A percentile compares a stretch with the other conserved stretches of the same genome.
Conservation (phyloP, 148 eudicot genomes). For the Persicaria maculosa region DNA sequence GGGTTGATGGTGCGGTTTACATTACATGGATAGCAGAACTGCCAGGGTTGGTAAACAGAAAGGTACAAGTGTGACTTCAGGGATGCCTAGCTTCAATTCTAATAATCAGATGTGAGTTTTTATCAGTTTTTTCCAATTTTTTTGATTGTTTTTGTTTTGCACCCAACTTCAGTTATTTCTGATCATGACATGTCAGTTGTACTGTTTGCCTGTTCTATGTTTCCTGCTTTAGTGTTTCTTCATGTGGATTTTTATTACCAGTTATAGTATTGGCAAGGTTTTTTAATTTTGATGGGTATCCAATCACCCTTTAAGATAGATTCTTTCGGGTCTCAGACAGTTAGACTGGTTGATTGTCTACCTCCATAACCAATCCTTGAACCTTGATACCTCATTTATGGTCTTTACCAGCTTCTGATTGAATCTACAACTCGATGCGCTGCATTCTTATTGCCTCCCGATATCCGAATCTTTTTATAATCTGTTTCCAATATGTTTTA, state of each 20-base stretch:
- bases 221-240: neutral
- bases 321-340: neutral
- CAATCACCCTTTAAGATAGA: neutral
- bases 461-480: neutral
- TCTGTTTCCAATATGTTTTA: neutral
- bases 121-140: neutral
- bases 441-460: neutral
- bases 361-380: neutral
- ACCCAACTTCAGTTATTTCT: neutral
- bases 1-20: conserved; percentile 13
- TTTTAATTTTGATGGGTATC: conserved; percentile 1
- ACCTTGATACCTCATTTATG: neutral
- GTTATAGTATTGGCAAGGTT: neutral
- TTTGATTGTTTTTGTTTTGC: neutral
- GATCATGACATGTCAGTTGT: neutral
- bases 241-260: neutral
- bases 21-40: conserved; percentile 31
- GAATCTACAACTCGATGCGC: neutral
- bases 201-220: neutral
- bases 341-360: neutral
- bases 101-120: conserved; percentile 33
- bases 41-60: conserved; percentile 26
- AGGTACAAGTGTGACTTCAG: conserved; percentile 28
- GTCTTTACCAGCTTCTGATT: too few relatives aligned
- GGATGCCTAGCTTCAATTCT: conserved; percentile 19